Evolutionary conservation across 306 rosid species (phyloP).

Genomic region (Trifolium pratense): DNA sequence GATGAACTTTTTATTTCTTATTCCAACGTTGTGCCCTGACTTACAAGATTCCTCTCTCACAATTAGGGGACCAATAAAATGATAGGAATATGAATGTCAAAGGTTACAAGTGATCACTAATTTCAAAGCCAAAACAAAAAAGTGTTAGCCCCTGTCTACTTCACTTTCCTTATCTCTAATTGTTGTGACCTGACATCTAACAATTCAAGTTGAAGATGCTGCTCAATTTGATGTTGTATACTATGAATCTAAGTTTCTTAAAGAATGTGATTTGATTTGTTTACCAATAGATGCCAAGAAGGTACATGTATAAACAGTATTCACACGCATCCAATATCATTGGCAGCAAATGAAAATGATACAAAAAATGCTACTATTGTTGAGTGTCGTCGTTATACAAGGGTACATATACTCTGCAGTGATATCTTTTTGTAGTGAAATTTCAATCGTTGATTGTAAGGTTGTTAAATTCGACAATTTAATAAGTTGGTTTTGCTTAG

Average conservation of each 20-base stretch:
- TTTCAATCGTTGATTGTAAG: too few species aligned
- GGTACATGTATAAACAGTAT: neutral
- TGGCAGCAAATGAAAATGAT: neutral
- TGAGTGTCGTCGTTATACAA: too few species aligned
- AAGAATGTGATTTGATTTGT: neutral
- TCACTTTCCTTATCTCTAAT: neutral
- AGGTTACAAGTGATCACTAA: neutral
- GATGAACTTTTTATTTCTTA: too few species aligned
- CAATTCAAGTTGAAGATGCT: constrained; percentile 38
- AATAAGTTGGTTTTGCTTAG: too few species aligned
- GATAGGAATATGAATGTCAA: neutral
- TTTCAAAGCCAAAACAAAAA: neutral
- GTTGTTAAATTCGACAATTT: too few species aligned
- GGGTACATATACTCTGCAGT: too few species aligned
- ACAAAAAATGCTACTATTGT: too few species aligned
- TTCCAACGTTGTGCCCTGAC: neutral
- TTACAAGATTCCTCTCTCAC: neutral
- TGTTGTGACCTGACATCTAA: neutral
- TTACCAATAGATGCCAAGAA: neutral
- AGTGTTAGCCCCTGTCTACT: neutral
- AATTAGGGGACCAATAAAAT: constrained; percentile 4
- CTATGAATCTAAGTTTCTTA: neutral
- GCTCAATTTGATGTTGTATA: constrained; percentile 20
- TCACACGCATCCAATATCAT: neutral
- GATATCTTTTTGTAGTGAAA: too few species aligned